Conservation (phyloP, 257 asterid genomes). For the Voacanga thouarsii region DNA sequence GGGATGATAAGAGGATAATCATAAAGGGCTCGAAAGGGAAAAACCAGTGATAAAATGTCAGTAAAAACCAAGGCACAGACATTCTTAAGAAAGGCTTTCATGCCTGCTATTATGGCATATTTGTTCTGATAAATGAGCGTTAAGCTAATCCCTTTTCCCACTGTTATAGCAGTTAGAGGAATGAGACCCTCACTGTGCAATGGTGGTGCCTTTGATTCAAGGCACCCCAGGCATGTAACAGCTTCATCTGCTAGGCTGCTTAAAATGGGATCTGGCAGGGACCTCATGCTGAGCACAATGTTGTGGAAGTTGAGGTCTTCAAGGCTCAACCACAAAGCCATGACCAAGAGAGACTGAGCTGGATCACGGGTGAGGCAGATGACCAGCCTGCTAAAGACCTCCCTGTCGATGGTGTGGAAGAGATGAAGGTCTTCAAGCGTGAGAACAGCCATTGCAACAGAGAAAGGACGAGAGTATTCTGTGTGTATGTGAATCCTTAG, state of each 20-base stretch:
- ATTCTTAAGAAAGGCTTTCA: conserved; percentile 11
- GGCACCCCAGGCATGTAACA: background rate
- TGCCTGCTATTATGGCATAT: conserved; percentile 14
- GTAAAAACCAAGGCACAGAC: conserved; percentile 14
- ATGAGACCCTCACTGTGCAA: background rate
- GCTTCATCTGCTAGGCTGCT: background rate
- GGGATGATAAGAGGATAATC: conserved; percentile 9
- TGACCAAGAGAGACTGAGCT: background rate
- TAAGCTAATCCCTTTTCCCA: background rate
- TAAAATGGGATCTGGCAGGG: background rate
- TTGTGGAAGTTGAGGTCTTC: background rate
- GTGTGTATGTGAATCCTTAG: background rate
- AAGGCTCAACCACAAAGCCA: conserved; percentile 20
- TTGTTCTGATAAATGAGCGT: background rate
- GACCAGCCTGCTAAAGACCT: conserved; percentile 7
- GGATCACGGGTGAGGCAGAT: conserved; percentile 12
- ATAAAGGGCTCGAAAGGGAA: background rate
- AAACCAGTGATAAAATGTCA: conserved; percentile 11
- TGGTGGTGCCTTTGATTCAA: conserved; percentile 1
- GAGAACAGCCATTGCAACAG: background rate
- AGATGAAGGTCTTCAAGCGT: conserved; percentile 5
- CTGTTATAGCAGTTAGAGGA: background rate
- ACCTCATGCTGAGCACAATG: background rate
- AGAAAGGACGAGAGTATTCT: background rate
- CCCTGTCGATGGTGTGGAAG: conserved; percentile 11